Evolutionary conservation across 2,329 filamentous ascomycete species (phyloP).

Genomic region (Ascochyta pisi): DNA sequence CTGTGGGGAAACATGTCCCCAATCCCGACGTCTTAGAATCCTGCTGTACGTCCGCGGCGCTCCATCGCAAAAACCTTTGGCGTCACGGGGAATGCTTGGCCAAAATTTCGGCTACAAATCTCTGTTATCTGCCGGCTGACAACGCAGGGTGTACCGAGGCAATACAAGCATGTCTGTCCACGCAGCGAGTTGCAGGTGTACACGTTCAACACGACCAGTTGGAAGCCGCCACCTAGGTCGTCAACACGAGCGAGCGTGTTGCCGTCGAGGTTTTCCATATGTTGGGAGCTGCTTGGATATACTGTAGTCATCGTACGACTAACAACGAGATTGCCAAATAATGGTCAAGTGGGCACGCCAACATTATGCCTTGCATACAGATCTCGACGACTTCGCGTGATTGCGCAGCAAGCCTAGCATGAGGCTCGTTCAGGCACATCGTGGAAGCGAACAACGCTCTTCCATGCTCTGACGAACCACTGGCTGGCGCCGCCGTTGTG

Average conservation of each 20-base stretch:
- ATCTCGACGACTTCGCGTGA: neutral
- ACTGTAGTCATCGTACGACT: neutral
- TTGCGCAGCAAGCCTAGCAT: neutral
- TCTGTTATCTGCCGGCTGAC: constrained; percentile 2
- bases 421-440: constrained; percentile 1
- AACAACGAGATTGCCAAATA: neutral
- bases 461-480: neutral
- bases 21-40: constrained; percentile 2
- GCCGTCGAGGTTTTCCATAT: neutral
- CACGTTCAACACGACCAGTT: neutral
- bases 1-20: constrained; percentile 9
- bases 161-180: neutral
- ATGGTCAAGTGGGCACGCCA: neutral
- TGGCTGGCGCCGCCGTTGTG: constrained; percentile 7
- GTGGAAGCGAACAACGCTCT: neutral
- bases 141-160: neutral
- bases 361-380: neutral
- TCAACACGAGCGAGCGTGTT: neutral
- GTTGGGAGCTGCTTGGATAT: neutral
- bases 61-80: neutral
- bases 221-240: neutral
- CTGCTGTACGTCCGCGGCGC: constrained; percentile 17
- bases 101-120: constrained; percentile 1
- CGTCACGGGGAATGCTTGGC: neutral
- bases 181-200: neutral